Percentiles rank a stretch among this genome's conserved stretches.
Conservation (phyloP, 2,329 filamentous ascomycete genomes). For the Lasiodiplodia sp. region DNA sequence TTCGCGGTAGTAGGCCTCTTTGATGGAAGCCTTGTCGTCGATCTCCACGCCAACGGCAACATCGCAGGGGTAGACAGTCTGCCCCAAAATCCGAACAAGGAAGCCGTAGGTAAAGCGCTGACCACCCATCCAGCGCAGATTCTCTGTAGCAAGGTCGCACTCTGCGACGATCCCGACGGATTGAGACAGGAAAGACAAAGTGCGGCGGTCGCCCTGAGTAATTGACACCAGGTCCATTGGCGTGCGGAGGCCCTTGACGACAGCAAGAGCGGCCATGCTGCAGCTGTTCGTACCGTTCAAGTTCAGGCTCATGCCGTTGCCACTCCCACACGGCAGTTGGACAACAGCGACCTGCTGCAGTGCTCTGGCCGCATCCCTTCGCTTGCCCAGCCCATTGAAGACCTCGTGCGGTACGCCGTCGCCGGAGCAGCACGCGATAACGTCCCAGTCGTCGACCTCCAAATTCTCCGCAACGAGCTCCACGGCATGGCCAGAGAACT, state of each 20-base stretch:
- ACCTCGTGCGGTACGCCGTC: constrained; percentile 93
- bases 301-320: constrained; percentile 93
- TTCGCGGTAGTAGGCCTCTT: constrained; percentile 69
- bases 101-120: constrained; percentile 86
- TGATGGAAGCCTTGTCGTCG: constrained; percentile 75
- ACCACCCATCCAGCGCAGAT: constrained; percentile 91
- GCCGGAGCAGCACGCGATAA: constrained; percentile 87
- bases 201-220: constrained; percentile 78
- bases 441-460: constrained; percentile 82
- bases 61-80: constrained; percentile 87
- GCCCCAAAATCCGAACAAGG: constrained; percentile 75
- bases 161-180: constrained; percentile 90
- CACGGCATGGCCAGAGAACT: constrained; percentile 76
- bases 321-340: constrained; percentile 90
- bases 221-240: constrained; percentile 86
- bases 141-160: constrained; percentile 85
- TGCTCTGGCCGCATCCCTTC: constrained; percentile 76
- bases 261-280: constrained; percentile 77
- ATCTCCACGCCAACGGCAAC: constrained; percentile 84
- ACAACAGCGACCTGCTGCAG: constrained; percentile 80
- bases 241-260: constrained; percentile 87
- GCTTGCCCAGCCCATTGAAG: constrained; percentile 87
- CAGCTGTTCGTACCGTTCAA: constrained; percentile 80
- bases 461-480: constrained; percentile 74
- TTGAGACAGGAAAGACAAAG: constrained; percentile 89